Evolutionary conservation across 768 basidiomycete species (phyloP).

Genomic region (Panaeolus cyanescens): DNA sequence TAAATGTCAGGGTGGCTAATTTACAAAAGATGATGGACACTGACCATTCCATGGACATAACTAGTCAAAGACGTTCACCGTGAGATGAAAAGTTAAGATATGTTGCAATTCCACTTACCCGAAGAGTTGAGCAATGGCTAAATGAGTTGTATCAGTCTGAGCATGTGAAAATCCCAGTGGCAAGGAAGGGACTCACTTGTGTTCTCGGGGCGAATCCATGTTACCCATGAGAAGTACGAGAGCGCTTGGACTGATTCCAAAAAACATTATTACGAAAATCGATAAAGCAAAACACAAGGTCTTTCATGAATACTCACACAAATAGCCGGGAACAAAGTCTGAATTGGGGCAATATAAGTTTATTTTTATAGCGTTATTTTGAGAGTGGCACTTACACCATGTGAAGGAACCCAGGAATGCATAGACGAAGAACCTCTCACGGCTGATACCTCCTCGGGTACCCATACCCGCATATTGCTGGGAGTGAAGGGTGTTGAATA

Average conservation of each 20-base stretch:
- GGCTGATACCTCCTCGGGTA: conserved; percentile 57
- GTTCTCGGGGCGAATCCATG: conserved; percentile 51
- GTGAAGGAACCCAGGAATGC: conserved; percentile 54
- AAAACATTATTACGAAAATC: background rate
- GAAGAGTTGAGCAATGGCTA: conserved; percentile 48
- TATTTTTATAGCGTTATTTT: background rate
- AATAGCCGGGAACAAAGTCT: conserved; percentile 42
- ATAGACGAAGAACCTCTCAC: conserved; percentile 72
- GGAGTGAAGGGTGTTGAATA: conserved; percentile 78
- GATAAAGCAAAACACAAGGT: background rate
- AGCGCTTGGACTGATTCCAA: conserved; percentile 41
- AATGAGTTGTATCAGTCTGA: conserved; percentile 4
- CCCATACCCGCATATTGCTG: conserved; percentile 66
- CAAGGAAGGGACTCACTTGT: conserved; percentile 35
- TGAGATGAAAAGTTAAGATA: background rate
- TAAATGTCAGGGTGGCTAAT: conserved; percentile 32
- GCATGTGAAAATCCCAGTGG: background rate
- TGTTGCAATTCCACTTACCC: conserved; percentile 30
- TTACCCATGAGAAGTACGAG: conserved; percentile 62
- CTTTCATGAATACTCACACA: conserved; percentile 30
- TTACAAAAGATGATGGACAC: conserved; percentile 30
- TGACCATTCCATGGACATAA: conserved; percentile 48
- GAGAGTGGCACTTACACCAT: conserved; percentile 50
- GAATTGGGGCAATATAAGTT: conserved; percentile 12
- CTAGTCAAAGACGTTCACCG: conserved; percentile 11